Conservation (phyloP, 108 stramenopile species). For the Nannochloropsis granulata region DNA sequence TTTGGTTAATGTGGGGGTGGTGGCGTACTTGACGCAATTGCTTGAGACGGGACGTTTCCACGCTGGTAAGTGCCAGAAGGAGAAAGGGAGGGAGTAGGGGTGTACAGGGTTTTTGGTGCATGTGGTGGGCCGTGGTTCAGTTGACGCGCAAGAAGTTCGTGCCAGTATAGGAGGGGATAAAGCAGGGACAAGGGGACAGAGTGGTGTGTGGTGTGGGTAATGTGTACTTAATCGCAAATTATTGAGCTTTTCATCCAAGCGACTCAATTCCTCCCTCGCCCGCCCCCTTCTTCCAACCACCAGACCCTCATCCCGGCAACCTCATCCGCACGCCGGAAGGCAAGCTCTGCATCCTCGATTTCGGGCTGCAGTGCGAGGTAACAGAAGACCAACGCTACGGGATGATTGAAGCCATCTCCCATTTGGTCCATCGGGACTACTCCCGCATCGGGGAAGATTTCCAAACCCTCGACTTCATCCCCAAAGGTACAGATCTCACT, state of each 20-base stretch:
- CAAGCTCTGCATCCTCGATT: constrained; percentile 76
- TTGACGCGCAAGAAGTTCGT: no score
- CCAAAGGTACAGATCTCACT: constrained; percentile 61
- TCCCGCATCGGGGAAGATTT: constrained; percentile 80
- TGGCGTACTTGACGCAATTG: constrained; percentile 77
- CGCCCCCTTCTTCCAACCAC: neutral
- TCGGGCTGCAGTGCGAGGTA: constrained; percentile 84
- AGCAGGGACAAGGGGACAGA: no score
- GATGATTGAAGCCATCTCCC: constrained; percentile 88
- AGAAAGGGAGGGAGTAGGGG: neutral
- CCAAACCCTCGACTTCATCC: constrained; percentile 77
- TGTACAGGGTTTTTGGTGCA: no score
- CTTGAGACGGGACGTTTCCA: constrained; percentile 75
- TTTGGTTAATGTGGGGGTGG: constrained; percentile 79
- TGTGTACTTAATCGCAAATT: no score
- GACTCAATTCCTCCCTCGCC: neutral
- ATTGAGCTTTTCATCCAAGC: no score
- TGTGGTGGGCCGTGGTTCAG: no score
- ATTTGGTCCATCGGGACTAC: constrained; percentile 80
- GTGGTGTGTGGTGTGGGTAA: no score
- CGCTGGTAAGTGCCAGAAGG: constrained; percentile 23
- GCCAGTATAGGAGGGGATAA: no score
- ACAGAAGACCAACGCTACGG: constrained; percentile 83
- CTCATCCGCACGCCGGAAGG: constrained; percentile 79
- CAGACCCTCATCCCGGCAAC: constrained; percentile 39